Conservation (phyloP, 164 flowering plant genomes). For the Cinnamomum chago region DNA sequence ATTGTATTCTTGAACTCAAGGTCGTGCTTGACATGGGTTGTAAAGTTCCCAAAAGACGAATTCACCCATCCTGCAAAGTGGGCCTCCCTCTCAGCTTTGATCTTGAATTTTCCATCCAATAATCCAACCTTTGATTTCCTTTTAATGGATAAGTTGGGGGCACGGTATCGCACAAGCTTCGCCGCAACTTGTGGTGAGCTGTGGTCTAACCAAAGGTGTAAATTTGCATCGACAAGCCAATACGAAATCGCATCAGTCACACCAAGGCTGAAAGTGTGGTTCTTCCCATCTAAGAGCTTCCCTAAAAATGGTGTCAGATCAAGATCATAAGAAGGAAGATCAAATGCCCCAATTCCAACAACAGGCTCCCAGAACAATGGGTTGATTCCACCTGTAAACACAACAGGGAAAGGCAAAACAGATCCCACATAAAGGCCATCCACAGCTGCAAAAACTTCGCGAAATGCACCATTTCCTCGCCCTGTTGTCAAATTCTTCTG, state of each 20-base stretch:
- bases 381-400: slow-evolving; percentile 84
- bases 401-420: slow-evolving; percentile 65
- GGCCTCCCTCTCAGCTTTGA: slow-evolving; percentile 32
- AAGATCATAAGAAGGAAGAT: slow-evolving; percentile 69
- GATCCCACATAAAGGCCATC: slow-evolving; percentile 63
- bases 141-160: slow-evolving; percentile 16
- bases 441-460: slow-evolving; percentile 57
- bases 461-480: slow-evolving; percentile 66
- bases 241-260: slow-evolving; percentile 47
- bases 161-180: slow-evolving; percentile 9
- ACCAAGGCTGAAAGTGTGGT: slow-evolving; percentile 46
- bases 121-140: slow-evolving; percentile 18
- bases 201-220: slow-evolving; percentile 77
- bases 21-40: slow-evolving; percentile 32
- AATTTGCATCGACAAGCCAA: slow-evolving; percentile 86
- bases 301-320: slow-evolving; percentile 77
- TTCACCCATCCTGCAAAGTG: slow-evolving; percentile 58
- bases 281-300: slow-evolving; percentile 46
- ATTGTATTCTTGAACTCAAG: slow-evolving; percentile 42
- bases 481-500: slow-evolving; percentile 45
- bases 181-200: slow-evolving; percentile 34
- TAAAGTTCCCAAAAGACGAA: slow-evolving; percentile 51
- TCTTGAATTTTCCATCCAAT: slow-evolving; percentile 55
- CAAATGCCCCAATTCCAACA: slow-evolving; percentile 74
- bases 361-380: slow-evolving; percentile 93